These are phyloP conservation scores for Leptomonas seymouri DNA, from an alignment of 208 protist species.

Conservation along the genomic window DNA sequence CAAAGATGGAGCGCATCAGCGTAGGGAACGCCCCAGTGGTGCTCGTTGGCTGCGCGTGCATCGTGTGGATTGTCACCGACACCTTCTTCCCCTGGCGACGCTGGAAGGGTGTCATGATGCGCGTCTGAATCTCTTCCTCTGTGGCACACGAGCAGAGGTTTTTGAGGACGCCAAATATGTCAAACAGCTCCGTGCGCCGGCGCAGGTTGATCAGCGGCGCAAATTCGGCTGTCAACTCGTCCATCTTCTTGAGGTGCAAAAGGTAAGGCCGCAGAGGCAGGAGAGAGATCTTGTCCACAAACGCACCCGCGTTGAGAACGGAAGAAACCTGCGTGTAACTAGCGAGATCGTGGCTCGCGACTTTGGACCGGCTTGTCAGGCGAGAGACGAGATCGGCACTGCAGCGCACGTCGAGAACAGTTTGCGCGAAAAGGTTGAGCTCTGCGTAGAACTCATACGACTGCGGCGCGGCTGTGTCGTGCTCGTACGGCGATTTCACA, in stretches of 20 bases:
- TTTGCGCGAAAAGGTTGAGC: conserved; percentile 75
- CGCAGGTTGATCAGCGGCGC: conserved; percentile 79
- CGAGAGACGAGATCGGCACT: conserved; percentile 23
- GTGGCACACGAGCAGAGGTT: conserved; percentile 74
- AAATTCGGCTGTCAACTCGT: conserved; percentile 73
- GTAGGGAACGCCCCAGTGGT: conserved; percentile 63
- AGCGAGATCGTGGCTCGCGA: conserved; percentile 73
- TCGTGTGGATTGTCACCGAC: conserved; percentile 86
- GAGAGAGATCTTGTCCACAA: conserved; percentile 57
- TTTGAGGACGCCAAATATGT: conserved; percentile 82
- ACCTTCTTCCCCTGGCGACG: conserved; percentile 65
- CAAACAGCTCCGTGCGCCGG: conserved; percentile 75
- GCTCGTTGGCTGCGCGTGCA: conserved; percentile 73
- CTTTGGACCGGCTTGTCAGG: conserved; percentile 15
- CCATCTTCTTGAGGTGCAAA: conserved; percentile 66
- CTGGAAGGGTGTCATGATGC: conserved; percentile 83
- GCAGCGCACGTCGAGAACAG: conserved; percentile 28
- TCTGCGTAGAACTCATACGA: conserved; percentile 85
- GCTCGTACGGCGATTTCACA: conserved; percentile 35
- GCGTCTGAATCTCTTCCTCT: conserved; percentile 74
- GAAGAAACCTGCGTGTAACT: conserved; percentile 54
- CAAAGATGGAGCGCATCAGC: conserved; percentile 85
- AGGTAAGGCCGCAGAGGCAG: conserved; percentile 70
- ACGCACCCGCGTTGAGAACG: conserved; percentile 58
- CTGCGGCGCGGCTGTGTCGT: conserved; percentile 30